Evolutionary conservation across 2,329 filamentous ascomycete species (phyloP), one percentile per base, ranked within the genome.

Genomic region (Monascus ruber): DNA sequence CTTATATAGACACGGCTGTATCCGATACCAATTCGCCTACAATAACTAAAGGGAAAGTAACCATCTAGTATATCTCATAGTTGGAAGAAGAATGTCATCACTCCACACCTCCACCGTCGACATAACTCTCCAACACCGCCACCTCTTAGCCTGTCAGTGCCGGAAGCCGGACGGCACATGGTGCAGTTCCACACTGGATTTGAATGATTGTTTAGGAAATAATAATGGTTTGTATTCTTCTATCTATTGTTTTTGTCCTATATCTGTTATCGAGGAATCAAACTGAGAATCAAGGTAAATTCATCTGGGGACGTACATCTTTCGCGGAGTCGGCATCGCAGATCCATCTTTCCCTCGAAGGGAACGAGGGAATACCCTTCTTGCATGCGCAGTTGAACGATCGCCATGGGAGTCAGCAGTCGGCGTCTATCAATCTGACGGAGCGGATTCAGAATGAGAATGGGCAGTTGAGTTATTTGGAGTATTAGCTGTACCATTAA

Each of bases 371-470:
- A 10, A 32, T 10, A 25, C 39, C 41, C 6, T 37, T 37, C 33
- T 31, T 46, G 26, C 36, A 44, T 40, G 44, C 44, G n/a, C 38
- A 44, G 34, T 7, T 46, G 36, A 42, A 46, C 29, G 44, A 46
- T 31, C 31, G 39, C 17, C 33, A 46, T 41, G 44, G 44, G 11
- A 40, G 38, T 31, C 35, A 36, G 28, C 44, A 42, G 35, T 44
- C 41, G 27, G 44, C 44, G 11, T 41, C 41, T 6, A 39, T 46
- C 24, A 28, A 42, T 36, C 31, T 42, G 31, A 31, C 9, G 6
- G 39, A 41, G 26, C 31, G 39, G 37, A 37, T 41, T 4, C 29
- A 31, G 39, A 41, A 41, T 33, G 39, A 37, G 25, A 33, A 24
- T 1, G 39, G 39, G 27, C 32, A 10, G 26, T 37, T 41, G 39